Base-by-base conservation (phyloP, 106 monocot genomes). In the Agapanthus africanus region DNA sequence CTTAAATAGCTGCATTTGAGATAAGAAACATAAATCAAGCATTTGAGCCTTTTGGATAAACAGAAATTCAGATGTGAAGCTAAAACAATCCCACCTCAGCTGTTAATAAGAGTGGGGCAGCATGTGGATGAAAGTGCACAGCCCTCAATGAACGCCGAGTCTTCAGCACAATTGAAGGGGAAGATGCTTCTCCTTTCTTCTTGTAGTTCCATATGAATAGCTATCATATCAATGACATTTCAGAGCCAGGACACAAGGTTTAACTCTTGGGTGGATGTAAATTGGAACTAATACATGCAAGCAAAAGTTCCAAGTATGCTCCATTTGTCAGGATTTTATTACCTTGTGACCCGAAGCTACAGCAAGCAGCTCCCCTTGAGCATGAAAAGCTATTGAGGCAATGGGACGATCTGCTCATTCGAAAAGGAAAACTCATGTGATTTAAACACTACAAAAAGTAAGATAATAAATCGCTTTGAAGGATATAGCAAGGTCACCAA, bases 281-380 rank as follows among this genome's bases (percentile, higher is more conserved):
- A 38, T 3, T 63, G 60, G 5, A 63, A 22, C 10, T 63, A 63
- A 63, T 63, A 2, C 10, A 22, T 3, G 35, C 21, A 63, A 38
- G 15, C 11, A 63, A 37, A 38, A 28, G 6, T 56, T 56, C 56
- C 5, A n/a, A 49, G 56, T 4, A 61, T 32, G 60, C 31, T 32
- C 19, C 15, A 4, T 26, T 40, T 19, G 11, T 40, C 21, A 66
- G 50, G 41, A 66, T 15, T 4, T 33, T 47, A 64, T 71, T 69
- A 92, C 95, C 82, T 92, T 97, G 71, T 97, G 95, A 66, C 95
- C 95, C 72, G 95, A 91, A 57, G 95, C 95, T 71, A 97, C 95
- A 77, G 95, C 95, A 74, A 97, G 85, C 78, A 92, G 64, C 36
- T 97, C 91, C 62, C 95, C 95, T 70, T 82, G 88, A 19, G 91